Percentiles rank a stretch among this genome's conserved stretches.
Conservation (phyloP, 305 asterid genomes). For the Fraxinus albicans region DNA sequence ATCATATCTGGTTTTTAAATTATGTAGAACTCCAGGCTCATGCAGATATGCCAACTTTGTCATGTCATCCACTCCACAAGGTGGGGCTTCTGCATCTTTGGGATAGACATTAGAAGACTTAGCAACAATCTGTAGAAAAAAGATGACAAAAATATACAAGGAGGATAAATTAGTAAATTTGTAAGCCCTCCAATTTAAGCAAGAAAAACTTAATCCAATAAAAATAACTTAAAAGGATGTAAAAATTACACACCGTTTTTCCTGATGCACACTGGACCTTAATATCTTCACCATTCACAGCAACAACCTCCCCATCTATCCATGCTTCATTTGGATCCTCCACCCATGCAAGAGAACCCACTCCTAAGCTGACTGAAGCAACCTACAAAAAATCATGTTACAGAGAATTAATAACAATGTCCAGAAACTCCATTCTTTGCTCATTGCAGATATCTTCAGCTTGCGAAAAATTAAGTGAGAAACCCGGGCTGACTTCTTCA, state of each 20-base stretch:
- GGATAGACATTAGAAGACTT: conserved; percentile 62
- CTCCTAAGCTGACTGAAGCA: conserved; percentile 59
- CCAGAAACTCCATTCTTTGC: not conserved
- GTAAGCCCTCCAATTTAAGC: not conserved
- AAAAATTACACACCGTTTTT: conserved; percentile 57
- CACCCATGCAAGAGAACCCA: conserved; percentile 83
- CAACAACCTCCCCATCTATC: conserved; percentile 75
- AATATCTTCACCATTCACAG: conserved; percentile 59
- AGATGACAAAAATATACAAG: not conserved
- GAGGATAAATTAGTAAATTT: not conserved
- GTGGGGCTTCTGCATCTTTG: conserved; percentile 81
- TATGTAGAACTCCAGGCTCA: conserved; percentile 78
- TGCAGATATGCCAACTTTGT: conserved; percentile 88
- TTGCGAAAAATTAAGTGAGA: not conserved
- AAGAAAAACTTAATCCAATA: not conserved
- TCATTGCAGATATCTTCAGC: not conserved
- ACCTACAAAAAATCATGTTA: conserved; percentile 43
- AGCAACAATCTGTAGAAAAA: conserved; percentile 57
- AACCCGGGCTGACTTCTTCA: not conserved
- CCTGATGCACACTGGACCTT: conserved; percentile 72
- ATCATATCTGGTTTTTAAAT: conserved; percentile 78
- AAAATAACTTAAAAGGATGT: not conserved
- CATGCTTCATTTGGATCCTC: conserved; percentile 85
- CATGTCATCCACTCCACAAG: conserved; percentile 92
- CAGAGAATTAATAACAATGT: not conserved